These are phyloP conservation scores for Dipteronia sinensis DNA, from an alignment of 345 rosid genomes.

Conservation along the genomic window DNA sequence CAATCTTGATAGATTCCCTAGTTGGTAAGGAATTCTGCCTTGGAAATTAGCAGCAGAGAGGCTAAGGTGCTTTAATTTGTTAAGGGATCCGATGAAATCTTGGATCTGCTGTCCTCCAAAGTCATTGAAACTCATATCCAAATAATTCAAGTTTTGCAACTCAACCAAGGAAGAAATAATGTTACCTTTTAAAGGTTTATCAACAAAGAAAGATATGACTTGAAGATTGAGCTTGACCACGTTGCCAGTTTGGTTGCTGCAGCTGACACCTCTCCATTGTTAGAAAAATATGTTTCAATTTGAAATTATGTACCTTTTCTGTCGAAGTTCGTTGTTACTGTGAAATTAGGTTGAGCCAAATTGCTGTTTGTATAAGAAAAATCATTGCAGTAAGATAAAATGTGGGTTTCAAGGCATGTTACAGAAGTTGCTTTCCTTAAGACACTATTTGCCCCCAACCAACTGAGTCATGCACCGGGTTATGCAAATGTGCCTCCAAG, in stretches of 20 bases:
- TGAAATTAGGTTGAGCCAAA: too few species aligned
- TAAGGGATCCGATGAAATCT: not conserved
- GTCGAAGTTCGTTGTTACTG: too few species aligned
- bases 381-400: too few species aligned
- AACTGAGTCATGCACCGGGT: too few species aligned
- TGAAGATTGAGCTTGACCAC: not conserved
- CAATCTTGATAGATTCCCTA: conserved; percentile 5
- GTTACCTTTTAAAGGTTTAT: not conserved
- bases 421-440: too few species aligned
- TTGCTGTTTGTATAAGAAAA: too few species aligned
- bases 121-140: not conserved
- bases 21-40: not conserved
- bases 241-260: not conserved
- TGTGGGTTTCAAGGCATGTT: too few species aligned
- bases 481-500: too few species aligned
- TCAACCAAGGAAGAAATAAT: not conserved
- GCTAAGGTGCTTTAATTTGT: not conserved
- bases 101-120: not conserved
- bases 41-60: not conserved
- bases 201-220: not conserved
- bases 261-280: not conserved
- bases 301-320: too few species aligned
- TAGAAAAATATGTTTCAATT: too few species aligned
- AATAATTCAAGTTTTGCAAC: not conserved
- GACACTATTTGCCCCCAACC: too few species aligned